A percentile compares a stretch with the other conserved stretches of the same genome.
Evolutionary conservation across 164 flowering plant species (phyloP).

Genomic region (Tinospora cordifolia): DNA sequence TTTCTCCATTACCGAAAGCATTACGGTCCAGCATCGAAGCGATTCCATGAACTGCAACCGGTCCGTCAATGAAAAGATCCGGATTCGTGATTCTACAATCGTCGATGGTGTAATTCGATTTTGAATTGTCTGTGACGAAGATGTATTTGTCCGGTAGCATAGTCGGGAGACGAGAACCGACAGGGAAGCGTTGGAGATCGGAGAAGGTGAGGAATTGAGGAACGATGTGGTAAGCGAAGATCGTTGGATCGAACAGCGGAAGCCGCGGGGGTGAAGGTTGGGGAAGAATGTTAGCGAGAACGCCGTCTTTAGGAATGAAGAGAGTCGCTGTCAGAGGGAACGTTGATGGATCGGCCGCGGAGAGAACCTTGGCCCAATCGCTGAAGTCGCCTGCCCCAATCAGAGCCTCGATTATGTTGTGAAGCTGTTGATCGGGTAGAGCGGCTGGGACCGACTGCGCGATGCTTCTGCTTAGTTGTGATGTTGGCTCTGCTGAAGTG

Average conservation of each 20-base stretch:
- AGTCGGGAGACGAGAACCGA: slow-evolving; percentile 22
- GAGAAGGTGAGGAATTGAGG: slow-evolving; percentile 22
- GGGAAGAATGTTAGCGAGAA: not conserved
- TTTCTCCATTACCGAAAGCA: too few species aligned
- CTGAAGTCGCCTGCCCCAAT: slow-evolving; percentile 40
- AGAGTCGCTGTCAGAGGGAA: slow-evolving; percentile 7
- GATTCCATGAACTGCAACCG: slow-evolving; percentile 21
- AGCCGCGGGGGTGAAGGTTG: not conserved
- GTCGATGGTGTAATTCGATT: slow-evolving; percentile 19
- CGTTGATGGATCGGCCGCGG: slow-evolving; percentile 2
- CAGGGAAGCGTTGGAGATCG: slow-evolving; percentile 9
- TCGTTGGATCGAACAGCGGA: not conserved
- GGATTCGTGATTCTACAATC: slow-evolving; percentile 15
- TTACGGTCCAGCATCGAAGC: not conserved
- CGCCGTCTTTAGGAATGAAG: slow-evolving; percentile 32
- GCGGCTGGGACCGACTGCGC: not conserved
- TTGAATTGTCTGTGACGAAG: slow-evolving; percentile 19
- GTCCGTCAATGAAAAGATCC: slow-evolving; percentile 14
- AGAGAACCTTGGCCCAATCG: slow-evolving; percentile 28
- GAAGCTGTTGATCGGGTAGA: slow-evolving; percentile 11
- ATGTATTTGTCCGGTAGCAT: slow-evolving; percentile 18
- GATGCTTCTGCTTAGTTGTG: not conserved
- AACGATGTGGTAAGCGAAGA: slow-evolving; percentile 22
- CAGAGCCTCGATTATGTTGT: slow-evolving; percentile 39
- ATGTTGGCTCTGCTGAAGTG: not conserved